Conservation (phyloP, 208 protist species). For the Trypanosoma avium region DNA sequence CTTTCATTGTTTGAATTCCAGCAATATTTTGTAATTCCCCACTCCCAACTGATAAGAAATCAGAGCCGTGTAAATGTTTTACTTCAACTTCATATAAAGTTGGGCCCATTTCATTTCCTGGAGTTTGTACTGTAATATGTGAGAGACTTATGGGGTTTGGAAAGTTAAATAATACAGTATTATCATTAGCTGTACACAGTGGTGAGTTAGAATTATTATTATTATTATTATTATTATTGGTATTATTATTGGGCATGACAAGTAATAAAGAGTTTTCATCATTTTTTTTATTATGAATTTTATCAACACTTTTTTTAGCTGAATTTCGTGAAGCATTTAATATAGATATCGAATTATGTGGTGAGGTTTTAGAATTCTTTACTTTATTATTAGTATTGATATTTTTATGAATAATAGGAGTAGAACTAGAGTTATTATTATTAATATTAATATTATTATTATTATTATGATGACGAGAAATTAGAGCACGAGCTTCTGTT, state of each 20-base stretch:
- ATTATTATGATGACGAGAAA: background rate
- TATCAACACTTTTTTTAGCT: background rate
- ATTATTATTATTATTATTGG: background rate
- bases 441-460: background rate
- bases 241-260: background rate
- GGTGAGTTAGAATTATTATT: background rate
- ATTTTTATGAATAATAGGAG: too few relatives aligned
- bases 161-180: slow-evolving; percentile 30
- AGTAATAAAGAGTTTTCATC: background rate
- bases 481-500: slow-evolving; percentile 7
- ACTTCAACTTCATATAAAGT: slow-evolving; percentile 22
- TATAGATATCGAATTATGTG: too few relatives aligned
- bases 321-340: background rate
- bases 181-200: slow-evolving; percentile 13
- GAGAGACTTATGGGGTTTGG: slow-evolving; percentile 25
- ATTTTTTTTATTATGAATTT: background rate
- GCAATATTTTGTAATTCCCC: slow-evolving; percentile 24
- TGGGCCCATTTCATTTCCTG: slow-evolving; percentile 20
- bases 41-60: slow-evolving; percentile 21
- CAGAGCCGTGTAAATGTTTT: slow-evolving; percentile 9
- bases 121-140: slow-evolving; percentile 26
- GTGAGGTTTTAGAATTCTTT: too few relatives aligned
- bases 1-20: slow-evolving; percentile 26
- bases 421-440: too few relatives aligned
- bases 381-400: too few relatives aligned